Percentiles rank a stretch among this genome's conserved stretches.
phyloP scores from a whole-genome alignment of 768 basidiomycete genomes.

The Xerocomellus intermedius region DNA sequence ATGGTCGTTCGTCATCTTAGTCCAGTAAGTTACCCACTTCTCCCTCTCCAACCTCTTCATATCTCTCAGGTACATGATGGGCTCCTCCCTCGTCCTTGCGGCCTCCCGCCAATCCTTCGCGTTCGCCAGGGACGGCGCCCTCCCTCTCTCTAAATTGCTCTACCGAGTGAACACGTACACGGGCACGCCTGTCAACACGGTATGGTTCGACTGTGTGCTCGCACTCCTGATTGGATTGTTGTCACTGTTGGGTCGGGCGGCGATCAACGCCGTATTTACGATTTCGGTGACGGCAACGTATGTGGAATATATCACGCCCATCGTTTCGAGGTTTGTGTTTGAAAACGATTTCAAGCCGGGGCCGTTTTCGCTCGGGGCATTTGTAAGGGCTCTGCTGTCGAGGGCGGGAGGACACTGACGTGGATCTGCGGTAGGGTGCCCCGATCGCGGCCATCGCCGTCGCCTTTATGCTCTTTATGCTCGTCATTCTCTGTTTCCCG shows the following conservation, averaged over 20 bases:
- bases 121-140: constrained; percentile 56
- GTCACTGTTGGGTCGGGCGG: constrained; percentile 49
- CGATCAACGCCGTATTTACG: constrained; percentile 57
- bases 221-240: constrained; percentile 50
- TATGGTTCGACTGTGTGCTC: constrained; percentile 48
- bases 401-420: background rate
- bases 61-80: constrained; percentile 42
- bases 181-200: constrained; percentile 54
- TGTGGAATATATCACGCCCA: constrained; percentile 45
- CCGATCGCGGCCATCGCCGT: constrained; percentile 55
- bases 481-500: constrained; percentile 62
- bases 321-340: constrained; percentile 47
- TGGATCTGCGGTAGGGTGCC: constrained; percentile 39
- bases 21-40: constrained; percentile 33
- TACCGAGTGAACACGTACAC: constrained; percentile 52
- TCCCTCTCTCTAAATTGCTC: constrained; percentile 52
- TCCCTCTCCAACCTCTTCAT: background rate
- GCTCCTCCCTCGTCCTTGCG: constrained; percentile 40
- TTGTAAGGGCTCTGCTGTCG: constrained; percentile 26
- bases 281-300: constrained; percentile 44
- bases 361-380: constrained; percentile 43
- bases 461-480: constrained; percentile 63
- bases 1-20: constrained; percentile 52
- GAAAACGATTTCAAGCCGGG: constrained; percentile 45
- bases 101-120: constrained; percentile 55